Evolutionary conservation across 2,329 filamentous ascomycete genomes (phyloP).

Genomic region (Magnaporthiopsis poae): DNA sequence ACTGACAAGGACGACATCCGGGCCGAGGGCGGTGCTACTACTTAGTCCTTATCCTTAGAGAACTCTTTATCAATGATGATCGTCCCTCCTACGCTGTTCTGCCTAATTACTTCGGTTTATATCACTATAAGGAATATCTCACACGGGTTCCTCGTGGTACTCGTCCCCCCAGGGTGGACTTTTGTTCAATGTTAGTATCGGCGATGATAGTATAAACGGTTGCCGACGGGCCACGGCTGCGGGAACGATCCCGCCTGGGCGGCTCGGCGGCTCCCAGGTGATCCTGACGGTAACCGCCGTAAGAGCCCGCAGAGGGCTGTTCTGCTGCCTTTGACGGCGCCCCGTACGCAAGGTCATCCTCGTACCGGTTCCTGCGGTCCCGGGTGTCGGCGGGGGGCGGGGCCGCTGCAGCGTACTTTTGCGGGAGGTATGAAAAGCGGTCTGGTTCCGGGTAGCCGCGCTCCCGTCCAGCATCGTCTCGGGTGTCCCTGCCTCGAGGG

Average conservation of each 20-base stretch:
- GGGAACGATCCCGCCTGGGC: slow-evolving; percentile 12
- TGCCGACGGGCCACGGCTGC: slow-evolving; percentile 21
- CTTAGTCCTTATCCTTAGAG: too few relatives aligned
- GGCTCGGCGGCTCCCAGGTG: slow-evolving; percentile 10
- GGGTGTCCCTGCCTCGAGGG: slow-evolving; percentile 19
- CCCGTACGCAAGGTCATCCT: slow-evolving; percentile 11
- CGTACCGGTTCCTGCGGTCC: background rate
- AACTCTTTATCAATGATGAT: too few relatives aligned
- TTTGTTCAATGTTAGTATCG: too few relatives aligned
- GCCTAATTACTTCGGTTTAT: too few relatives aligned
- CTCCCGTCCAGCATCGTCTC: slow-evolving; percentile 2
- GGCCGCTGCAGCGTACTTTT: slow-evolving; percentile 32
- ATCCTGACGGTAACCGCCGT: slow-evolving; percentile 18
- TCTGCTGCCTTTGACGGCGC: slow-evolving; percentile 6
- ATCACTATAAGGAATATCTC: too few relatives aligned
- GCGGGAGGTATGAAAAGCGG: slow-evolving; percentile 35
- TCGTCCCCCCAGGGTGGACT: too few relatives aligned
- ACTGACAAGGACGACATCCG: slow-evolving; percentile 46
- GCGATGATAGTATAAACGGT: too few relatives aligned
- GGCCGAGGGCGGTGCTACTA: slow-evolving; percentile 34
- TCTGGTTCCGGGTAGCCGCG: slow-evolving; percentile 18
- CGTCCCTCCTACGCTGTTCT: too few relatives aligned
- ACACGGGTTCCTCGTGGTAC: too few relatives aligned
- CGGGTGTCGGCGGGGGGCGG: background rate
- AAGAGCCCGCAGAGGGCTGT: slow-evolving; percentile 12